Evolutionary conservation across 2,329 filamentous ascomycete species (phyloP).

Genomic region (Botrytis aclada): DNA sequence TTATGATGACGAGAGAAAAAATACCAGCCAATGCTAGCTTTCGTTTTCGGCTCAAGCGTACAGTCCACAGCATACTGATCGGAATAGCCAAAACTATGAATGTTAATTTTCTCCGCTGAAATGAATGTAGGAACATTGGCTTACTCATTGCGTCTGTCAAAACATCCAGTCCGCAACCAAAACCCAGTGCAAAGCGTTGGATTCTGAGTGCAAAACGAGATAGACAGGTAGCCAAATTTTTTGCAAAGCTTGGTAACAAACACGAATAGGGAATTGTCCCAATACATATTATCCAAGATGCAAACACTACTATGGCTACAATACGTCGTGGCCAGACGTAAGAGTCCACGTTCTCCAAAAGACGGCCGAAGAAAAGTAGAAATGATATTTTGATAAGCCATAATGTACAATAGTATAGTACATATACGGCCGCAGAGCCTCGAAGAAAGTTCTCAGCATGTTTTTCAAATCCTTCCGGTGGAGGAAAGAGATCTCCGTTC

Average conservation of each 20-base stretch:
- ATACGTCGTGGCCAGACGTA: background rate
- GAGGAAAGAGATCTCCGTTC: background rate
- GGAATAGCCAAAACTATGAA: constrained; percentile 3
- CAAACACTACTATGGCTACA: background rate
- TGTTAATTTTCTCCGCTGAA: background rate
- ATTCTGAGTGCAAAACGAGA: background rate
- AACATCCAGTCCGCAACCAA: background rate
- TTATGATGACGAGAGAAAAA: constrained; percentile 7
- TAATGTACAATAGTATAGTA: background rate
- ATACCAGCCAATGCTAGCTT: background rate
- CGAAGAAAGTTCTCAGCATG: background rate
- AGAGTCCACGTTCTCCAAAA: background rate
- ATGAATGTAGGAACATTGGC: background rate
- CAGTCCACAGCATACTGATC: background rate
- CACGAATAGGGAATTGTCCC: background rate
- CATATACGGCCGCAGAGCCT: background rate
- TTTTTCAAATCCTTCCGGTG: background rate
- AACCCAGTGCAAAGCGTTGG: background rate
- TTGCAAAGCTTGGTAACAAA: background rate
- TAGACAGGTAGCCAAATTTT: background rate
- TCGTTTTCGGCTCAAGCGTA: background rate
- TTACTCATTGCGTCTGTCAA: background rate
- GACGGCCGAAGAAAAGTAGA: background rate
- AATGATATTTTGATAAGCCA: background rate
- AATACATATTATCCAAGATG: background rate